These are phyloP conservation scores for Myxozyma nipponensis DNA, from an alignment of 805 yeast species.

Conservation along the genomic window DNA sequence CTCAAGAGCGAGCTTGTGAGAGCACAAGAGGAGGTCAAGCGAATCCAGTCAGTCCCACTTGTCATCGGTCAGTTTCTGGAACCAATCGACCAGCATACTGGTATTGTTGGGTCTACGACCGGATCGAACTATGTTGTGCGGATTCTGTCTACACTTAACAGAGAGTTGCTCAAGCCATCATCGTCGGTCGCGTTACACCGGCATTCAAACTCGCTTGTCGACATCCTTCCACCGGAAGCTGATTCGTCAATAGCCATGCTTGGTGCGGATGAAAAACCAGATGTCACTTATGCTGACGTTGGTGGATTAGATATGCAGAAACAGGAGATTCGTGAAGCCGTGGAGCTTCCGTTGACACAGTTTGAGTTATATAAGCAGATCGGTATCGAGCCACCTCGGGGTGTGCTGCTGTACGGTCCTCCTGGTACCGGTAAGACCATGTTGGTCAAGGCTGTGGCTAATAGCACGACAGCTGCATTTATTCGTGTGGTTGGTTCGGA, in stretches of 20 bases:
- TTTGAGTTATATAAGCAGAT: slow-evolving; percentile 94
- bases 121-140: slow-evolving; percentile 97
- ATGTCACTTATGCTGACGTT: slow-evolving; percentile 94
- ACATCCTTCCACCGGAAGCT: slow-evolving; percentile 97
- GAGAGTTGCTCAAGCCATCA: slow-evolving; percentile 90
- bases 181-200: slow-evolving; percentile 97
- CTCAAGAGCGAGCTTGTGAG: slow-evolving; percentile 88
- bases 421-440: slow-evolving; percentile 99
- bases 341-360: slow-evolving; percentile 92
- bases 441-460: slow-evolving; percentile 98
- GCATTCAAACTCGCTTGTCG: slow-evolving; percentile 96
- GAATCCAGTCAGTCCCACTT: slow-evolving; percentile 94
- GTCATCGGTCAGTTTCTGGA: slow-evolving; percentile 98
- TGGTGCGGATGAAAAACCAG: slow-evolving; percentile 92
- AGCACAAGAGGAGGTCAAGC: slow-evolving; percentile 97
- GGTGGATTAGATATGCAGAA: slow-evolving; percentile 99
- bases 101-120: slow-evolving; percentile 95
- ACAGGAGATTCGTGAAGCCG: slow-evolving; percentile 98
- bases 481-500: slow-evolving; percentile 98
- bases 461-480: slow-evolving; percentile 90
- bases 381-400: slow-evolving; percentile 98
- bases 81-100: slow-evolving; percentile 94
- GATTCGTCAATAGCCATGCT: slow-evolving; percentile 94
- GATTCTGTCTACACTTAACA: slow-evolving; percentile 87
- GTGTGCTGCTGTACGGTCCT: slow-evolving; percentile 96